A percentile compares a stretch with the other conserved stretches of the same genome.
Evolutionary conservation across 352 stramenopile species (phyloP).

Genomic region (Globisporangium nagaii): DNA sequence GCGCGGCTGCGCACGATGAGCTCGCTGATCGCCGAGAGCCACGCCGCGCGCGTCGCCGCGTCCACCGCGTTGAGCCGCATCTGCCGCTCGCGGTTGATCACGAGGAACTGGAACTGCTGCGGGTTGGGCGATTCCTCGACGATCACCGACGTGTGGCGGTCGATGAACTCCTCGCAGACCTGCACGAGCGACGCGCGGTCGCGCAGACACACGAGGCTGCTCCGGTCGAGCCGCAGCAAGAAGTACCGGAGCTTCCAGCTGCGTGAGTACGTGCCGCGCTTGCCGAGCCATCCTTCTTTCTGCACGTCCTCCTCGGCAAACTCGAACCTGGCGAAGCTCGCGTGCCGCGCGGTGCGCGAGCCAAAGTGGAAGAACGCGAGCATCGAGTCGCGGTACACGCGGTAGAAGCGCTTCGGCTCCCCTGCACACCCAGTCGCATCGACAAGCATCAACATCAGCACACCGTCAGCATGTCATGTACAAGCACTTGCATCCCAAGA

Average conservation of each 20-base stretch:
- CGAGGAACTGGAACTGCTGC: constrained; percentile 77
- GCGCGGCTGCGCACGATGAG: constrained; percentile 73
- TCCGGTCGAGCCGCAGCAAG: constrained; percentile 58
- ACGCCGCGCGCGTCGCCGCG: constrained; percentile 40
- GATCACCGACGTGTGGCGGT: constrained; percentile 66
- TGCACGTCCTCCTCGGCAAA: constrained; percentile 69
- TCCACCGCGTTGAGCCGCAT: constrained; percentile 73
- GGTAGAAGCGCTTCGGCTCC: constrained; percentile 45
- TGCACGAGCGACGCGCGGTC: constrained; percentile 70
- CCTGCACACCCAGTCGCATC: too few species aligned
- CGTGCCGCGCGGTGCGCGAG: constrained; percentile 25
- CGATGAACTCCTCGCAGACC: constrained; percentile 62
- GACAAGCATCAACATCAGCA: too few species aligned
- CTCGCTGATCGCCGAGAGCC: constrained; percentile 74
- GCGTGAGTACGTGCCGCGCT: constrained; percentile 57
- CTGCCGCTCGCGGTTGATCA: constrained; percentile 66
- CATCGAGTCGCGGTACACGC: constrained; percentile 57
- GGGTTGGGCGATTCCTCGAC: constrained; percentile 55
- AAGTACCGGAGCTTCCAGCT: constrained; percentile 87
- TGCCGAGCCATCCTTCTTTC: constrained; percentile 73
- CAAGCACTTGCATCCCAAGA: too few species aligned
- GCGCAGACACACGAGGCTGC: constrained; percentile 69
- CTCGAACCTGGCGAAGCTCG: constrained; percentile 50
- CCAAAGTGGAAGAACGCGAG: constrained; percentile 57
- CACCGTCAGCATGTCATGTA: too few species aligned